Conservation (phyloP, 2,329 filamentous ascomycete genomes). For the Aphanocladium album region DNA sequence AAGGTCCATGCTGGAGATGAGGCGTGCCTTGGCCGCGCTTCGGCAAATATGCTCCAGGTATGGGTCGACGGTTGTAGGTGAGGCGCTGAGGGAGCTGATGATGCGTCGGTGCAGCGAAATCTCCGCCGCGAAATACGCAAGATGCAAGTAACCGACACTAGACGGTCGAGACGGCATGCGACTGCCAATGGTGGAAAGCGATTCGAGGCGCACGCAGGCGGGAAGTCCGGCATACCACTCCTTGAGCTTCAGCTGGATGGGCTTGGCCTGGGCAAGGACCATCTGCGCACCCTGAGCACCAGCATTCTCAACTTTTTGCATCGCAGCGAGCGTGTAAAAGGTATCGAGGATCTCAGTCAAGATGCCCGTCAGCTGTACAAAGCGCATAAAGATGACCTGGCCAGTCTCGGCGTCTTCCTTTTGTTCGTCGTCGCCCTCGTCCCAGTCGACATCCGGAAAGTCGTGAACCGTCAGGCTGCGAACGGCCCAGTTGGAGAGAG, state of each 20-base stretch:
- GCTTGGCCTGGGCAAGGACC: constrained; percentile 71
- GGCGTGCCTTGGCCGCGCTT: constrained; percentile 84
- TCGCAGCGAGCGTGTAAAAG: constrained; percentile 76
- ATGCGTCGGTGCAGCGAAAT: constrained; percentile 91
- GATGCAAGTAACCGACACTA: constrained; percentile 72
- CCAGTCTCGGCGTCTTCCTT: constrained; percentile 63
- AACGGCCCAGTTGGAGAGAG: constrained; percentile 71
- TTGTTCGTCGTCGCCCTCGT: constrained; percentile 56
- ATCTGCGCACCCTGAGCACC: constrained; percentile 66
- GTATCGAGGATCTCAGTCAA: constrained; percentile 76
- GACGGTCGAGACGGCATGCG: constrained; percentile 44
- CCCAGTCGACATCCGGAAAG: constrained; percentile 67
- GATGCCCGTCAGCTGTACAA: constrained; percentile 70
- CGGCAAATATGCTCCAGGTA: constrained; percentile 91
- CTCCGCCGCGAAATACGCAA: constrained; percentile 90
- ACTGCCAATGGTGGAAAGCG: constrained; percentile 27
- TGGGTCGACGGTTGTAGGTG: constrained; percentile 52
- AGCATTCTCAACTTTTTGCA: constrained; percentile 60
- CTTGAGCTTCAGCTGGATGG: constrained; percentile 75
- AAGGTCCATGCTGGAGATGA: constrained; percentile 96
- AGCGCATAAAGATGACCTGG: constrained; percentile 66
- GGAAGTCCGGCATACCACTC: constrained; percentile 76
- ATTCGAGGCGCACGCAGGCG: constrained; percentile 60
- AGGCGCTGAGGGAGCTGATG: constrained; percentile 65
- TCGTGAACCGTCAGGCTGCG: constrained; percentile 58